Evolutionary conservation across 495 filamentous ascomycete species (phyloP), one percentile per base, ranked within the genome.

Genomic region (Penicillium malachiteum): DNA sequence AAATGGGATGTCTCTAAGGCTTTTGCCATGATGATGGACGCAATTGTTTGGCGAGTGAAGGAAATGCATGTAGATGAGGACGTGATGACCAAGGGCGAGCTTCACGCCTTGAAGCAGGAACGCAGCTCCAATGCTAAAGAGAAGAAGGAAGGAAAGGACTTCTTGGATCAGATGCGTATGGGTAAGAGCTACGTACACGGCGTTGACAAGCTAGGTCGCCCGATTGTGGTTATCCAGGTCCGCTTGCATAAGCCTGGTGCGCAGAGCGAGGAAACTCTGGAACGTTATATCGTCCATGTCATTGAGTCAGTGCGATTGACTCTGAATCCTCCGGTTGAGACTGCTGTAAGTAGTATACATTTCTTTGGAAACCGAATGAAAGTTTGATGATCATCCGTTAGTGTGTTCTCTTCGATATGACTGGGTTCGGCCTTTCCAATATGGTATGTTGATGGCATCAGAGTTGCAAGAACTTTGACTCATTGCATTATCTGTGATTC

Each of bases 1-100:
- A 97, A 97, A 69, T 98, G 94, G 94, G 88, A 97, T 63, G 82
- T 96, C 12, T 84, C 91, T 37, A 90, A 88, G 63, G 91, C 92
- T 9, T 81, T 97, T 26, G 81, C 91, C 39, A 97, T 97, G 94
- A 75, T 96, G 72, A 81, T 96, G 50, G 85, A 87, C 3, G 92
- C 93, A 0, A 89, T 96, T 81, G 84, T 88, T 59, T 98, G 93
- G 94, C 82, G 94, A 37, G 70, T 80, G 7, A 79, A 84, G 52
- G 89, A 92, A 54, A 83, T 89, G 73, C 83, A 88, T 41, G 90
- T 97, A 10, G 87, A 96, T 65, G 84, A 88, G 33, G 89, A 90
- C 55, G 84, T 98, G 17, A 86, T 96, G 71, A 67, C 66, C 26
- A 84, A 84, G 26, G 91, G 92, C 47, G 94, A 98, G 67, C 76